phyloP scores from a whole-genome alignment of 306 rosid species.

The Oemleria cerasiformis region DNA sequence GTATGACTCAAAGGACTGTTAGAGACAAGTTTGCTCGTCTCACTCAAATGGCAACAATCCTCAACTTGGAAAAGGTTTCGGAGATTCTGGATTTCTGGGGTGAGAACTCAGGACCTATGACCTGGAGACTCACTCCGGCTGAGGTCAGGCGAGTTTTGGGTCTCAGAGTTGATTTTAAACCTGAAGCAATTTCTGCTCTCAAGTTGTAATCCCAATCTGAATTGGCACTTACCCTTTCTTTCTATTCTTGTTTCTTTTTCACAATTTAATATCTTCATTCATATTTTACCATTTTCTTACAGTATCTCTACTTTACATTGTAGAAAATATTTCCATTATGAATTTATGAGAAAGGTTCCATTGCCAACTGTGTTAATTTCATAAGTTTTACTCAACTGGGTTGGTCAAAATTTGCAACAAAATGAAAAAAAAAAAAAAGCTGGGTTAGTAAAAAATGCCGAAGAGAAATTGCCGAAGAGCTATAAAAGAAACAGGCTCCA shows the following conservation, averaged over 20 bases:
- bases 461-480: no score
- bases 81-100: slow-evolving; percentile 99
- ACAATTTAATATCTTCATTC: slow-evolving; percentile 20
- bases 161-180: slow-evolving; percentile 88
- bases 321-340: no score
- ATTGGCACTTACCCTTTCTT: slow-evolving; percentile 3
- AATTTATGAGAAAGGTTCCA: no score
- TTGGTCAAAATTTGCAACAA: no score
- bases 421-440: no score
- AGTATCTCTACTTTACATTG: no score
- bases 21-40: slow-evolving; percentile 96
- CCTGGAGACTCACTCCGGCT: slow-evolving; percentile 96
- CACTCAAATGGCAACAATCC: slow-evolving; percentile 92
- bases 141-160: slow-evolving; percentile 96
- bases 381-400: no score
- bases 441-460: no score
- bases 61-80: slow-evolving; percentile 91
- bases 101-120: slow-evolving; percentile 97
- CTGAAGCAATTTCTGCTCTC: slow-evolving; percentile 82
- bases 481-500: no score
- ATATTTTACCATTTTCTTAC: slow-evolving; percentile 16
- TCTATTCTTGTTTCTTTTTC: slow-evolving; percentile 33
- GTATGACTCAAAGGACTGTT: slow-evolving; percentile 90
- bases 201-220: slow-evolving; percentile 49
- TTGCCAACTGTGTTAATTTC: no score